These are phyloP conservation scores for Nakazawaea laoshanensis DNA, from an alignment of 805 yeast genomes.

Conservation along the genomic window DNA sequence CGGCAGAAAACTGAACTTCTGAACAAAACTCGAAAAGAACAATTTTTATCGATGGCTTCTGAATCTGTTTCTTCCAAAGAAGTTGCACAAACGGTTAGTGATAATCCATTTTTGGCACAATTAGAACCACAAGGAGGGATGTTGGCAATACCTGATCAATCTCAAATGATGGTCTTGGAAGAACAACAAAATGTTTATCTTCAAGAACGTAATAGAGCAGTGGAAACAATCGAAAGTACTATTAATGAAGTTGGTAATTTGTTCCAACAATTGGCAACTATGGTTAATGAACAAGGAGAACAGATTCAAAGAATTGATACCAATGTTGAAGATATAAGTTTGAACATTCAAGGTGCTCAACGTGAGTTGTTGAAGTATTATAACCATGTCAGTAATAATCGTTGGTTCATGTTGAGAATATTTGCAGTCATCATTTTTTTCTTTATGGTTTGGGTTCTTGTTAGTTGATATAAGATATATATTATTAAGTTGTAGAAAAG, in stretches of 20 bases:
- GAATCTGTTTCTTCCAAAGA: too few species aligned
- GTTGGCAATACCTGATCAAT: conserved; percentile 69
- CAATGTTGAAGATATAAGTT: conserved; percentile 85
- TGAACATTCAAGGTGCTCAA: conserved; percentile 91
- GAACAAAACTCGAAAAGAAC: conserved; percentile 75
- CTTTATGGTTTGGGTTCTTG: conserved; percentile 72
- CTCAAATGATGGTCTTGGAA: conserved; percentile 71
- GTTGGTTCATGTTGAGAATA: conserved; percentile 86
- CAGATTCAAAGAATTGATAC: conserved; percentile 91
- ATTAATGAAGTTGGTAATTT: conserved; percentile 93
- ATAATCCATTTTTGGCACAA: conserved; percentile 27
- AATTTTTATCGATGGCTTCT: conserved; percentile 52
- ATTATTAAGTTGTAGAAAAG: too few species aligned
- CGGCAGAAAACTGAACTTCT: conserved; percentile 80
- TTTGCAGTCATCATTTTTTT: conserved; percentile 80
- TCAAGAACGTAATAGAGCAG: conserved; percentile 81
- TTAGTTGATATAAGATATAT: conserved; percentile 33
- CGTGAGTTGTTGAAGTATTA: conserved; percentile 86
- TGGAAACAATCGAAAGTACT: conserved; percentile 94
- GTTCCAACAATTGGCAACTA: conserved; percentile 90
- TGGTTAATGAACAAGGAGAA: conserved; percentile 98
- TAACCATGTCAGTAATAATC: conserved; percentile 76
- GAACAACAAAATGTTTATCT: conserved; percentile 64
- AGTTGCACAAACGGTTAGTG: conserved; percentile 18
- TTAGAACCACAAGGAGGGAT: conserved; percentile 12